Base-by-base conservation (phyloP, 495 filamentous ascomycete genomes). In the Podospora bellae-mahoneyi region DNA sequence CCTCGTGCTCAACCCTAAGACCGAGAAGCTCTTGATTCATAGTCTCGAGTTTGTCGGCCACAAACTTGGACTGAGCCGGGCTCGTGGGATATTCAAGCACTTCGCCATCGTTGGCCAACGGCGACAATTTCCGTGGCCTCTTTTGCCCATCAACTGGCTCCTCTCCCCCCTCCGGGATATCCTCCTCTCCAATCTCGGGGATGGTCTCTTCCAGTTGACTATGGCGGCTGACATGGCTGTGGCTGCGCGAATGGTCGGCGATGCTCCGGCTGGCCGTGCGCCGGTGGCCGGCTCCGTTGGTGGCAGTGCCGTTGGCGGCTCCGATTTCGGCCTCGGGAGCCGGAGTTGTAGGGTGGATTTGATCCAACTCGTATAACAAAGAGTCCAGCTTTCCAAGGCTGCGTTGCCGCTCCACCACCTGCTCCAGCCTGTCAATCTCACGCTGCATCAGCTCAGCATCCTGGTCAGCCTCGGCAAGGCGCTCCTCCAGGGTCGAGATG, bases 371-470 rank as follows among this genome's bases (percentile, higher is more conserved):
- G 73, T 94, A 88, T 2, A 99, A 86, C 10, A 98, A 84, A 69
- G 89, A 93, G 75, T 99, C 96, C 26, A 99, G 86, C 76, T 96
- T 97, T 16, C 95, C 94, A 54, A 99, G 86, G 75, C 93, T 97
- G 55, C 96, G 86, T 75, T 99, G 95, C 60, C 96, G 92, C 74
- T 98, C 94, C 62, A 99, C 86, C 26, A 98, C 93, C 79, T 97
- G 92, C 77, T 97, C 94, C 44, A 99, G 82, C 53, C 94, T 88
- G 76, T 96, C 89, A 72, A 99, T 91, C 75, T 99, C 95, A 28
- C 93, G 90, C 79, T 97, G 92, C 94, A 98, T 96, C 66, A 96
- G 77, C 74, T 98, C 95, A 74, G 92, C 89, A 73, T 99, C 96
- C 75, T 97, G 94, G 72, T 99, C 95, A 4, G 93, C 87, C 78